A percentile compares a stretch with the other conserved stretches of the same genome.
These are phyloP conservation scores for Heliamphora pulchella DNA, from an alignment of 179 eudicot species.

Conservation along the genomic window DNA sequence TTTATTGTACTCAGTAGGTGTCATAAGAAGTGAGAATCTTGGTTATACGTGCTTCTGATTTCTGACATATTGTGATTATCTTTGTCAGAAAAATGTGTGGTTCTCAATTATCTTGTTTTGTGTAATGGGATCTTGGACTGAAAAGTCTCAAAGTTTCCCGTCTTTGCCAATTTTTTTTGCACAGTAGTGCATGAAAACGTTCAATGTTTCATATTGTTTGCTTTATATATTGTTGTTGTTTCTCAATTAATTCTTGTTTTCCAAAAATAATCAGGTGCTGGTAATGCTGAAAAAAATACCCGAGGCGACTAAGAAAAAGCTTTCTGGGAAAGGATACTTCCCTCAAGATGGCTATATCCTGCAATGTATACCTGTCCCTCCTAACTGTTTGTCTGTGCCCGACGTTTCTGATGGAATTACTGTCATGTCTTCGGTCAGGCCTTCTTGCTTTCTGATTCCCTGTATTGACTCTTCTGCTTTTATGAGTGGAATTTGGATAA, in stretches of 20 bases:
- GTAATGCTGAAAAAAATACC: constrained; percentile 66
- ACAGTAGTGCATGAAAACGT: not conserved
- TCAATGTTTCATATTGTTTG: not conserved
- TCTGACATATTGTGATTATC: not conserved
- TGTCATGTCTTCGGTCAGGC: constrained; percentile 82
- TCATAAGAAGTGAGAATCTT: not conserved
- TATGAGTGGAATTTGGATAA: not conserved
- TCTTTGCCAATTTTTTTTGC: not conserved
- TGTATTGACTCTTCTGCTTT: constrained; percentile 2
- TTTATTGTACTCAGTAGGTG: not conserved
- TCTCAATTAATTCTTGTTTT: not conserved
- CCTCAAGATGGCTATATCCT: constrained; percentile 88
- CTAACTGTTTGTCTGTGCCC: constrained; percentile 93
- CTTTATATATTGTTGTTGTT: not conserved
- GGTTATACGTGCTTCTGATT: not conserved
- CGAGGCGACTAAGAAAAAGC: constrained; percentile 55
- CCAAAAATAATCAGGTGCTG: constrained; percentile 40
- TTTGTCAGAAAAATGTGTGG: not conserved
- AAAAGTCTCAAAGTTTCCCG: too few relatives aligned
- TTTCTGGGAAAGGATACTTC: constrained; percentile 60
- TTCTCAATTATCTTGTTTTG: not conserved
- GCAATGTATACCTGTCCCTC: constrained; percentile 78
- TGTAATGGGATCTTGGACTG: not conserved
- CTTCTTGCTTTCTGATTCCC: constrained; percentile 2
- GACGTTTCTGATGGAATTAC: constrained; percentile 88